Conservation (phyloP, 768 basidiomycete genomes). For the Chalciporus sphaerocephalus region DNA sequence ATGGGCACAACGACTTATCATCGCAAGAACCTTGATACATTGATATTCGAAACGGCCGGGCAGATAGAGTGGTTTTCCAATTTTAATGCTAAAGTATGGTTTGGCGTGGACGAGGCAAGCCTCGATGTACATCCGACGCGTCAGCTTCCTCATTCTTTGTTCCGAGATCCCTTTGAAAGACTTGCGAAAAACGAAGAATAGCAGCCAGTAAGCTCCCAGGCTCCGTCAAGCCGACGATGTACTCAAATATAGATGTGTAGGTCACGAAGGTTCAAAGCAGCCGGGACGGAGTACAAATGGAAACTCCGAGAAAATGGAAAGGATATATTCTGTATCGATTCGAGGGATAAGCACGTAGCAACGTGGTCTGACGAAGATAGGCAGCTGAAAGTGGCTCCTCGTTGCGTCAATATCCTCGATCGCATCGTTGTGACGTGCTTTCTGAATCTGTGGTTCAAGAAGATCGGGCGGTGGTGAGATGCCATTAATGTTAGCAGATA, state of each 20-base stretch:
- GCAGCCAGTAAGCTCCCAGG: constrained; percentile 41
- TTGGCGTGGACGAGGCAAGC: constrained; percentile 46
- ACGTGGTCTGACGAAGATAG: constrained; percentile 40
- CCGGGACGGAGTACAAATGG: constrained; percentile 53
- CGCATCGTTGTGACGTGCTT: constrained; percentile 51
- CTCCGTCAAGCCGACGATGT: not conserved
- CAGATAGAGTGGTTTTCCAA: constrained; percentile 49
- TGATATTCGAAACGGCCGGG: constrained; percentile 49
- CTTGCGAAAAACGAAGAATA: constrained; percentile 46
- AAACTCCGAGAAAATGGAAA: constrained; percentile 41
- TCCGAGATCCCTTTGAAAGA: constrained; percentile 41
- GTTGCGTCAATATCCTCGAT: constrained; percentile 41
- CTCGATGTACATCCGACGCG: not conserved
- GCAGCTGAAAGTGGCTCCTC: constrained; percentile 39
- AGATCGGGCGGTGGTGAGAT: constrained; percentile 40
- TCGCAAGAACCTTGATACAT: constrained; percentile 43
- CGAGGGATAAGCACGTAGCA: constrained; percentile 45
- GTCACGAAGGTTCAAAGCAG: constrained; percentile 52
- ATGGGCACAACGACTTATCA: constrained; percentile 44
- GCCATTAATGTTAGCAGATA: not conserved
- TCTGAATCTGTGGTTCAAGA: constrained; percentile 49
- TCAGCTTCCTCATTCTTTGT: not conserved
- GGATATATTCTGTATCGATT: constrained; percentile 48
- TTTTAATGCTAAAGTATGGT: constrained; percentile 42
- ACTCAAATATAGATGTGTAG: constrained; percentile 26